phyloP scores from a whole-genome alignment of 805 yeast genomes.

The Monosporozyma servazzii region DNA sequence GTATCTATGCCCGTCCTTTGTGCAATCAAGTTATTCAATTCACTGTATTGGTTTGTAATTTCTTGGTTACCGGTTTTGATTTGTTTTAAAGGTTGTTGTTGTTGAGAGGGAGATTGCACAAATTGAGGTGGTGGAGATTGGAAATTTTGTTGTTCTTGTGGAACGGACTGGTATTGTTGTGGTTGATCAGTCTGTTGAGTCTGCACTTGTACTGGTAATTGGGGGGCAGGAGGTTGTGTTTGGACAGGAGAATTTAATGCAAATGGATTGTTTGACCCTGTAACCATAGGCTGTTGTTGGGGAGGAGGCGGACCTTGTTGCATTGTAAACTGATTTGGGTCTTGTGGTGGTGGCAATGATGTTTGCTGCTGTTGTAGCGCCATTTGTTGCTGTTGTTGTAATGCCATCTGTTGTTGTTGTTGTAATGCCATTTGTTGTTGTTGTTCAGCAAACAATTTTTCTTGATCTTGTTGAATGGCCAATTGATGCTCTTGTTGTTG shows the following conservation, averaged over 20 bases:
- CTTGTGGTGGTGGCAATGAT: conserved; percentile 13
- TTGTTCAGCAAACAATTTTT: conserved; percentile 1
- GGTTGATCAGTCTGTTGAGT: neutral
- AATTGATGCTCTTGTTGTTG: conserved; percentile 7
- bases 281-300: conserved; percentile 42
- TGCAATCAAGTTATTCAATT: conserved; percentile 68
- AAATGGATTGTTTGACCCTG: conserved; percentile 75
- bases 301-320: conserved; percentile 21
- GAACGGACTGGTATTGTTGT: conserved; percentile 1
- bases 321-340: neutral
- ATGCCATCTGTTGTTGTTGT: conserved; percentile 3
- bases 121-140: conserved; percentile 7
- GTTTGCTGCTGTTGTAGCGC: conserved; percentile 1
- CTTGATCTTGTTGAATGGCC: conserved; percentile 3
- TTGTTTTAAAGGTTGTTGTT: conserved; percentile 32
- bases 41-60: conserved; percentile 52
- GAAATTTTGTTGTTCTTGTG: conserved; percentile 10
- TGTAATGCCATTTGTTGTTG: conserved; percentile 1
- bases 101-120: conserved; percentile 4
- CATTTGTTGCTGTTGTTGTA: conserved; percentile 4
- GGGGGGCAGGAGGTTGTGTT: neutral
- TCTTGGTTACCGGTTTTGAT: conserved; percentile 46
- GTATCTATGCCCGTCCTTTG: conserved; percentile 90
- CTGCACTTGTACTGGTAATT: neutral
- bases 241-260: conserved; percentile 33